Base-by-base conservation (phyloP, 1,284 basidiomycete genomes). In the Ganoderma meredithae region DNA sequence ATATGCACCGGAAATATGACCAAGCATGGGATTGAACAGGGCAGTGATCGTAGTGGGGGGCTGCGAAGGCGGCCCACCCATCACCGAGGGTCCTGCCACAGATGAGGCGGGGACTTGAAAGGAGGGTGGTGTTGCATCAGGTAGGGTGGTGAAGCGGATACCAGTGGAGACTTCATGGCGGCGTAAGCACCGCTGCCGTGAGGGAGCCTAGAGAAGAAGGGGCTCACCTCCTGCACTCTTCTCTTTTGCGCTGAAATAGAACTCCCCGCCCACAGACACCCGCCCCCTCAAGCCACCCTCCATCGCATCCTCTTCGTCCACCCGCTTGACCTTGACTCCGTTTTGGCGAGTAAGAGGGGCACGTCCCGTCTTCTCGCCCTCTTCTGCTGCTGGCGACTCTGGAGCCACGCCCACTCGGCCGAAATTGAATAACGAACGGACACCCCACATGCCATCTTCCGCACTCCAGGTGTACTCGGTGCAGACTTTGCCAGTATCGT, bases 1-100 rank as follows among this genome's bases (percentile, higher is more conserved):
- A 78, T 99, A 99, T 33, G 97, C 95, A 1, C 92, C 88, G 3
- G 95, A 95, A 39, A 99, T 85, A 76, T 98, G 96, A 0, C 97
- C 97, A 73, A 99, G 91, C 87, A 99, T 95, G 1, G 97, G 97
- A 79, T 98, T 99, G 78, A 98, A 95, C 12, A 97, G 88, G 2
- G 96, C 93, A 1, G 96, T 97, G 71, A 98, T 92, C 5, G 95
- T 97, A 0, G 96, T 98, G 0, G 97, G 96, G 0, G 97, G 90
- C 74, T 95, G 91, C 36, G 86, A 84, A 12, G 83, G 83, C 8
- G 81, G 79, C 3, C 75, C 73, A 31, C 74, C 80, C 58, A 73
- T 64, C 33, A 82, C 75, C 5, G 77, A 69, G 22, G 78, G 66
- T 25, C 79, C 71, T 39, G 79, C 80, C 33, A 81, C 80, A 5